Percentiles rank a stretch among this genome's conserved stretches.
phyloP scores from a whole-genome alignment of 2,329 filamentous ascomycete genomes.

The Alternaria atra region DNA sequence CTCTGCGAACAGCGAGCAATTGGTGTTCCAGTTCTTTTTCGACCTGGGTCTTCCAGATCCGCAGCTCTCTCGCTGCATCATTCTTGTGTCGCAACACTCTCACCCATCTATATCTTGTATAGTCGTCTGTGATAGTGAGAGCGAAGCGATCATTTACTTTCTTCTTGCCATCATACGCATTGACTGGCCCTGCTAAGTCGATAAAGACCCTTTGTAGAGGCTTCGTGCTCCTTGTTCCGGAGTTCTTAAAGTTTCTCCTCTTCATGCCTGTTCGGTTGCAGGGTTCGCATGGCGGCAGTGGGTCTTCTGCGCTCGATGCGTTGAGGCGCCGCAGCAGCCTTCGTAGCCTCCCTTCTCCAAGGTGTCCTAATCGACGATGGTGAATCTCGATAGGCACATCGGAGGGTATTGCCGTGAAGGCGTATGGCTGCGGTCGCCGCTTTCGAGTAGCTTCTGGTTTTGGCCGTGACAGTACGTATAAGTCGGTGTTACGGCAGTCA shows the following conservation, averaged over 20 bases:
- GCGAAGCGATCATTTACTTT: conserved; percentile 4
- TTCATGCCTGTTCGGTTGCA: too few species aligned
- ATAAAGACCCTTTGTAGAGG: too few species aligned
- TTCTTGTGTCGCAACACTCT: conserved; percentile 4
- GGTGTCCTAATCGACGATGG: too few species aligned
- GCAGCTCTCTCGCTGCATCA: neutral
- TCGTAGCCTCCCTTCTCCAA: too few species aligned
- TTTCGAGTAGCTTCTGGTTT: neutral
- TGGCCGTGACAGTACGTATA: neutral
- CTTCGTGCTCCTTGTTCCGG: too few species aligned
- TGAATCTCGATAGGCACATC: too few species aligned
- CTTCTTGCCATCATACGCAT: conserved; percentile 3
- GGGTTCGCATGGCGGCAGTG: too few species aligned
- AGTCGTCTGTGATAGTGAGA: conserved; percentile 3
- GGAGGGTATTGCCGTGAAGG: too few species aligned
- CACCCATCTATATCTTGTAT: conserved; percentile 5
- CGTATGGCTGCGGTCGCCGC: too few species aligned
- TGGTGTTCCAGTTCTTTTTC: neutral
- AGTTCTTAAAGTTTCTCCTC: neutral
- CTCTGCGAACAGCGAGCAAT: neutral
- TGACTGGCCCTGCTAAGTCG: conserved; percentile 2
- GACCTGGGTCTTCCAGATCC: too few species aligned
- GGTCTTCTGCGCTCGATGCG: too few species aligned
- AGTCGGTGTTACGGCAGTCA: neutral
- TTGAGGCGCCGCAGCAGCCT: too few species aligned